Evolutionary conservation across 306 rosid species (phyloP).

Genomic region (Coriaria nepalensis): DNA sequence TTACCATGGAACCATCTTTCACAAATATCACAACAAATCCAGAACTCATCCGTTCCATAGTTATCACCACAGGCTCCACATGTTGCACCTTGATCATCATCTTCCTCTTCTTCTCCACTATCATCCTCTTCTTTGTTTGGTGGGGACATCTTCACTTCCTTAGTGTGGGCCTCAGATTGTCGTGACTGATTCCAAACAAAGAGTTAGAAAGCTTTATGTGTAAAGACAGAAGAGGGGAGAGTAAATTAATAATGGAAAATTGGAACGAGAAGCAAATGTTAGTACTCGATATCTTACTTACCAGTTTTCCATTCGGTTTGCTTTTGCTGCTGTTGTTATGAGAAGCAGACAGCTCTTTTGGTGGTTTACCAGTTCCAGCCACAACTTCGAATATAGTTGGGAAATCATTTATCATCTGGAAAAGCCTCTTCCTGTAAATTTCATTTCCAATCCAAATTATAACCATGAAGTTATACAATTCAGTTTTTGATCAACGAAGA

Average conservation of each 20-base stretch:
- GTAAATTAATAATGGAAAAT: slow-evolving; percentile 5
- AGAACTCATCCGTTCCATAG: slow-evolving; percentile 57
- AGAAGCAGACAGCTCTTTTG: slow-evolving; percentile 34
- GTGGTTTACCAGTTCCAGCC: slow-evolving; percentile 61
- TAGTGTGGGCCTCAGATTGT: slow-evolving; percentile 62
- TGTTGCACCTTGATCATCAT: slow-evolving; percentile 20
- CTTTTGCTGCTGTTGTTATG: slow-evolving; percentile 74
- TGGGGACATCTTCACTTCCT: slow-evolving; percentile 82
- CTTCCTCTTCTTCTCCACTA: slow-evolving; percentile 22
- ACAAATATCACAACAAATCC: slow-evolving; percentile 69
- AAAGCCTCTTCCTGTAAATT: slow-evolving; percentile 64
- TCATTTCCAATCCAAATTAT: slow-evolving; percentile 24
- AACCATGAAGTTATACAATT: background rate
- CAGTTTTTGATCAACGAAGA: too few species aligned
- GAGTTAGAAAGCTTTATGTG: slow-evolving; percentile 16
- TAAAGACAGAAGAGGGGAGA: background rate
- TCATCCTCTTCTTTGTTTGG: slow-evolving; percentile 90
- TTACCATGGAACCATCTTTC: slow-evolving; percentile 83
- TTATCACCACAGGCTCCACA: slow-evolving; percentile 75
- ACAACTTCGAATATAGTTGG: slow-evolving; percentile 95
- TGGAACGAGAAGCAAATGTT: background rate
- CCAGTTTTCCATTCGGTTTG: slow-evolving; percentile 64
- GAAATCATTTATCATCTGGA: slow-evolving; percentile 94
- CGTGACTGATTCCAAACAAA: slow-evolving; percentile 42
- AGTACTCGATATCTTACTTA: slow-evolving; percentile 15